A percentile compares a stretch with the other conserved stretches of the same genome.
phyloP scores from a whole-genome alignment of 1,284 basidiomycete species.

The Fomitiporia mediterranea region DNA sequence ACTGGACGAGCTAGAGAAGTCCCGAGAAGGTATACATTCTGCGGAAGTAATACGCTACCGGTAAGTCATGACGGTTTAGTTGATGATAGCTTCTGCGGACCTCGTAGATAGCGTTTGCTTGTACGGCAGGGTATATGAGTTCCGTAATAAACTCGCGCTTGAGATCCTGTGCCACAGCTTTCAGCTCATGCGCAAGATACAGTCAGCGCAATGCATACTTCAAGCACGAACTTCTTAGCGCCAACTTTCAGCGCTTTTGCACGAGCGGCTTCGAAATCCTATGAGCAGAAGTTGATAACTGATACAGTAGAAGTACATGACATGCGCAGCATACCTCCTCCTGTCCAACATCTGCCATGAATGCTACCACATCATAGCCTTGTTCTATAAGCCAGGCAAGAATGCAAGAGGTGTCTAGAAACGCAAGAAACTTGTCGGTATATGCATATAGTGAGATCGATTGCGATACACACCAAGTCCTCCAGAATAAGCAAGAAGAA shows the following conservation, averaged over 20 bases:
- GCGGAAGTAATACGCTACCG: conserved; percentile 3
- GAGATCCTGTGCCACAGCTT: conserved; percentile 60
- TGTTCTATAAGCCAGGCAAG: conserved; percentile 97
- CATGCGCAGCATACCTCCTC: conserved; percentile 67
- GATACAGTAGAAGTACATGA: neutral
- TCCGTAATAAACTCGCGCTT: conserved; percentile 95
- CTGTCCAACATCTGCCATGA: conserved; percentile 99
- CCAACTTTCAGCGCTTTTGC: conserved; percentile 91
- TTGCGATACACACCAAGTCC: conserved; percentile 74
- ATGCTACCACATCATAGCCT: conserved; percentile 95
- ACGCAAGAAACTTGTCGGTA: neutral
- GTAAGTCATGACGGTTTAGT: too few relatives aligned
- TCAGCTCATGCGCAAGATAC: neutral
- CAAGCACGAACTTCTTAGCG: conserved; percentile 92
- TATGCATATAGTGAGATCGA: neutral
- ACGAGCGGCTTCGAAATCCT: conserved; percentile 95
- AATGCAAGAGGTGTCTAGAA: conserved; percentile 90
- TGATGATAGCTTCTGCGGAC: conserved; percentile 33
- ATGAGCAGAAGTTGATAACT: conserved; percentile 10
- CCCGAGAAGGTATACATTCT: conserved; percentile 97
- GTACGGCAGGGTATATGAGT: conserved; percentile 96
- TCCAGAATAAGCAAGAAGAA: conserved; percentile 95
- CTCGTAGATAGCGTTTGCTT: conserved; percentile 99
- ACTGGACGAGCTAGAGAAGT: conserved; percentile 98
- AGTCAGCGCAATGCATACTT: conserved; percentile 41